These are phyloP conservation scores for Zostera marina DNA, from an alignment of 116 monocot species.

Conservation along the genomic window DNA sequence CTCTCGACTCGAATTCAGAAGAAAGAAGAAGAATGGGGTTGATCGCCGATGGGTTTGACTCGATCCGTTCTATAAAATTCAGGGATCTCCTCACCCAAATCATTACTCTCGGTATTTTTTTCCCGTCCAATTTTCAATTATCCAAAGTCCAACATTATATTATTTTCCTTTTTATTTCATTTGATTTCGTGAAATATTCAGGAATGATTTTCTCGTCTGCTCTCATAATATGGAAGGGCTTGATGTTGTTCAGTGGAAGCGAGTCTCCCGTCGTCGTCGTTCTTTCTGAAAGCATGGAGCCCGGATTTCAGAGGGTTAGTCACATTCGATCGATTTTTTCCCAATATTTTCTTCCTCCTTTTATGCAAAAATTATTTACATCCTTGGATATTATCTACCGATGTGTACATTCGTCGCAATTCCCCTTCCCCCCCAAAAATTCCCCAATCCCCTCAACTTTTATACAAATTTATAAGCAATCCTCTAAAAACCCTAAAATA, in stretches of 20 bases:
- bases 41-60: neutral
- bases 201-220: conserved; percentile 67
- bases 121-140: neutral
- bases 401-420: neutral
- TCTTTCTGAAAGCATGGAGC: conserved; percentile 76
- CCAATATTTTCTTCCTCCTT: neutral
- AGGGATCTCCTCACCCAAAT: conserved; percentile 4
- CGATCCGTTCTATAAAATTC: conserved; percentile 2
- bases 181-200: conserved; percentile 5
- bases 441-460: no score
- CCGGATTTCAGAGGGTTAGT: conserved; percentile 71
- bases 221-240: conserved; percentile 65
- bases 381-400: neutral
- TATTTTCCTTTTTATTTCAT: neutral
- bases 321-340: neutral
- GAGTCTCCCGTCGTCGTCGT: conserved; percentile 78
- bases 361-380: neutral
- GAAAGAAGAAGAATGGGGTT: conserved; percentile 1
- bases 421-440: no score
- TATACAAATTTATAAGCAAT: no score
- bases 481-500: neutral
- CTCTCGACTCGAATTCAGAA: no score
- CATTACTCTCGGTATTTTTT: neutral
- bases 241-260: conserved; percentile 56
- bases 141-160: neutral